phyloP scores from a whole-genome alignment of 345 rosid species.

The Viola odorata region DNA sequence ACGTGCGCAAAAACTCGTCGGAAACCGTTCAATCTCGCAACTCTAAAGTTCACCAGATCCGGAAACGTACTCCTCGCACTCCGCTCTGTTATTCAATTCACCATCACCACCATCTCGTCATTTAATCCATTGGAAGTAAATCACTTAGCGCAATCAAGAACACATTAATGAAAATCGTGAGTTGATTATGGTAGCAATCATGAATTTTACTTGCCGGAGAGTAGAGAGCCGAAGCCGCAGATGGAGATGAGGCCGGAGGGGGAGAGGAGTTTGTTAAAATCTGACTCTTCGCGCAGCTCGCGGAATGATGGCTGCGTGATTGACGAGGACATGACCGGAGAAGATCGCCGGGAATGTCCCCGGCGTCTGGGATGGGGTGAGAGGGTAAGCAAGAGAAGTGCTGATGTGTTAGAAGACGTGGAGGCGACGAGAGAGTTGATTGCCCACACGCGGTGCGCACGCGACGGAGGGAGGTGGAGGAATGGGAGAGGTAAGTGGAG shows the following conservation, averaged over 20 bases:
- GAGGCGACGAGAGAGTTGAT: slow-evolving; percentile 13
- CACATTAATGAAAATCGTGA: background rate
- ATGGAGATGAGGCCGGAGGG: slow-evolving; percentile 70
- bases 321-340: slow-evolving; percentile 14
- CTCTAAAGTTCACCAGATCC: slow-evolving; percentile 65
- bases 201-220: slow-evolving; percentile 47
- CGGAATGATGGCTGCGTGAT: slow-evolving; percentile 14
- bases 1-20: slow-evolving; percentile 78
- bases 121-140: no score
- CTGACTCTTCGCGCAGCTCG: slow-evolving; percentile 51
- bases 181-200: background rate
- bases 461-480: background rate
- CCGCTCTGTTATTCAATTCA: slow-evolving; percentile 37
- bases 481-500: background rate
- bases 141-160: no score
- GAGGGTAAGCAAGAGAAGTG: background rate
- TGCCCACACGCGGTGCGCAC: background rate
- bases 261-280: slow-evolving; percentile 48
- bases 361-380: slow-evolving; percentile 6
- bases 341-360: slow-evolving; percentile 14
- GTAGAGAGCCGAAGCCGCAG: slow-evolving; percentile 94
- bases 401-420: background rate
- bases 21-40: slow-evolving; percentile 66
- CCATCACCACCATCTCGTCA: no score
- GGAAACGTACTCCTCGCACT: slow-evolving; percentile 94